phyloP scores from a whole-genome alignment of 2,329 filamentous ascomycete species.

The Hymenoscyphus albidus region DNA sequence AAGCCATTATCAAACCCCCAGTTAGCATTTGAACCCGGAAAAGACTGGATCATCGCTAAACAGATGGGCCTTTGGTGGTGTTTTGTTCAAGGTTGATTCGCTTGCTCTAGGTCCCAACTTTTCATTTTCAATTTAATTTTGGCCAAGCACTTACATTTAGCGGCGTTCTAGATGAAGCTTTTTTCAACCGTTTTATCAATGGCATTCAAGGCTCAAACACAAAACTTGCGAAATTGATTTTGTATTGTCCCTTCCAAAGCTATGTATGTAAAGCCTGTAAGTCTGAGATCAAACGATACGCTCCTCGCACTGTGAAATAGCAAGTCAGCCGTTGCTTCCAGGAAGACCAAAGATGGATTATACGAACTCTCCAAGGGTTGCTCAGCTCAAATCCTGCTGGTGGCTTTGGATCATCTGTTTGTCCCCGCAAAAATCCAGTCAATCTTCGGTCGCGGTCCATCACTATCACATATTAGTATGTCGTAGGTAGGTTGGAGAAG shows the following conservation, averaged over 20 bases:
- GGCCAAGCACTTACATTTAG: no score
- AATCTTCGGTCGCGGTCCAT: slow-evolving; percentile 42
- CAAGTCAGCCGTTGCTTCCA: background rate
- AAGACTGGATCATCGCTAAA: no score
- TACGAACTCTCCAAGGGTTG: slow-evolving; percentile 41
- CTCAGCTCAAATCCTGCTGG: slow-evolving; percentile 40
- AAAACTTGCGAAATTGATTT: slow-evolving; percentile 2
- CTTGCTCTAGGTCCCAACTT: no score
- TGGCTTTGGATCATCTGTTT: slow-evolving; percentile 37
- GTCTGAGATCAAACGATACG: slow-evolving; percentile 16
- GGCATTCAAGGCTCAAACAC: no score
- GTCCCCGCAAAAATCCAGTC: slow-evolving; percentile 39
- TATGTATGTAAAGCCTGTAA: slow-evolving; percentile 13
- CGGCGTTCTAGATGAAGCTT: no score
- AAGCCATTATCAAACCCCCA: no score
- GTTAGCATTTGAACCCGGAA: no score
- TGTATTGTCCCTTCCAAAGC: background rate
- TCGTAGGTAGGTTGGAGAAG: background rate
- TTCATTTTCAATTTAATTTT: no score
- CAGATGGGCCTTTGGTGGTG: no score
- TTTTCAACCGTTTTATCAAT: no score
- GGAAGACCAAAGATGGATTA: background rate
- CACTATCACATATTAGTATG: slow-evolving; percentile 34
- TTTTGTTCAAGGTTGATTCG: no score
- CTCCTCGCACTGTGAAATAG: slow-evolving; percentile 30